These are phyloP conservation scores for Tylopilus cervinicoccineus DNA, from an alignment of 768 basidiomycete species.

Conservation along the genomic window DNA sequence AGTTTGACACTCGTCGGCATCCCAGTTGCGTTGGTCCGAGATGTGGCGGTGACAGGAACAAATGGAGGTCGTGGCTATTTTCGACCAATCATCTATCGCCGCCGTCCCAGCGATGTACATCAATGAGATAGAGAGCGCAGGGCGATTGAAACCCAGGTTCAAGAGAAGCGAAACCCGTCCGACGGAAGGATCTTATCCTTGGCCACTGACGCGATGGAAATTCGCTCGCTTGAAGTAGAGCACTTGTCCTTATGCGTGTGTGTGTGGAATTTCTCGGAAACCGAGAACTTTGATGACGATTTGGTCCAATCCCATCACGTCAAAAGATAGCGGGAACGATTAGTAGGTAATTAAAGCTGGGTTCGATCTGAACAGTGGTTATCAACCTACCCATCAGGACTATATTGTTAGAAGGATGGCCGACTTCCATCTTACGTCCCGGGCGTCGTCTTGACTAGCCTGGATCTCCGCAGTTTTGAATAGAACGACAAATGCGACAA, in stretches of 20 bases:
- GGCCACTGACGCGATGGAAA: background rate
- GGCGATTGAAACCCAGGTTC: background rate
- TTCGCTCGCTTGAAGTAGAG: background rate
- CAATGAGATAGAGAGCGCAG: background rate
- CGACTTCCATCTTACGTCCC: background rate
- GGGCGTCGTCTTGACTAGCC: too few species aligned
- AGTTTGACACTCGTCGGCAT: too few species aligned
- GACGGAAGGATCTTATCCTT: constrained; percentile 19
- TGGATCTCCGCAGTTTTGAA: background rate
- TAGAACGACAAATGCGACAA: background rate
- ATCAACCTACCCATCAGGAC: background rate
- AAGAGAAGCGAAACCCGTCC: background rate
- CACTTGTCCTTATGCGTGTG: background rate
- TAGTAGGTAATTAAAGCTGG: too few species aligned
- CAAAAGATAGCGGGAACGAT: background rate
- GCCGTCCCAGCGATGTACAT: background rate
- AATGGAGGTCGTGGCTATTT: background rate
- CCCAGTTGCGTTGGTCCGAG: too few species aligned
- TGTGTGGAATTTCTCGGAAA: background rate
- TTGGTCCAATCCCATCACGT: background rate
- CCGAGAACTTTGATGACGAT: background rate
- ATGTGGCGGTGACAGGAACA: background rate
- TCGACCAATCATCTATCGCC: background rate
- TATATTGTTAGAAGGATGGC: background rate
- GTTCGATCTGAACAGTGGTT: too few species aligned